A percentile compares a stretch with the other conserved stretches of the same genome.
These are phyloP conservation scores for Ottelia alismoides DNA, from an alignment of 106 monocot species.

Conservation along the genomic window DNA sequence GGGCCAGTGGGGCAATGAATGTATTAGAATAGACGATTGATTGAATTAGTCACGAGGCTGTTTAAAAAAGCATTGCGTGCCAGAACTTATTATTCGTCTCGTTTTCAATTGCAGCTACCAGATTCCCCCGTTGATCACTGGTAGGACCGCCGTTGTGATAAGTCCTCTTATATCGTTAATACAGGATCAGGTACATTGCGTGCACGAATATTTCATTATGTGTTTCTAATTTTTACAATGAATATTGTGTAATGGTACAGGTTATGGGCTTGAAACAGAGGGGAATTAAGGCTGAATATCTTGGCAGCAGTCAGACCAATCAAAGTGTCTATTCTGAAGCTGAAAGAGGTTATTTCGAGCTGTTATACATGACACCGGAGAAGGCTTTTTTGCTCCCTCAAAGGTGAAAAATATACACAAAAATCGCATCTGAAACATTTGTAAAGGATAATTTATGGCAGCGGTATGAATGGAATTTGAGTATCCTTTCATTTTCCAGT, in stretches of 20 bases:
- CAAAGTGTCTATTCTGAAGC: conserved; percentile 27
- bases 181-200: conserved; percentile 82
- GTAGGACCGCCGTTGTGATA: conserved; percentile 74
- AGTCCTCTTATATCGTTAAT: conserved; percentile 91
- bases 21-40: no score
- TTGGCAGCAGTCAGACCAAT: conserved; percentile 74
- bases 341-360: conserved; percentile 64
- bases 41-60: no score
- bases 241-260: conserved; percentile 12
- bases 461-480: no score
- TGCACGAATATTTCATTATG: not conserved
- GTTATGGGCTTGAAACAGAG: conserved; percentile 83
- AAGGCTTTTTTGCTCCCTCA: conserved; percentile 66
- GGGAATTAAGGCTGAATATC: conserved; percentile 72
- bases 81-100: no score
- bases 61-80: no score
- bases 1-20: no score
- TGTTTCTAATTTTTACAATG: not conserved
- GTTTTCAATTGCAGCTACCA: conserved; percentile 54
- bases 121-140: conserved; percentile 70
- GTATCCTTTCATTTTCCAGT: no score
- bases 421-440: no score
- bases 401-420: no score
- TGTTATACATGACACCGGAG: conserved; percentile 98
- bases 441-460: no score